Evolutionary conservation across 2,329 filamentous ascomycete genomes (phyloP).

Genomic region (Phialocephala sp.): DNA sequence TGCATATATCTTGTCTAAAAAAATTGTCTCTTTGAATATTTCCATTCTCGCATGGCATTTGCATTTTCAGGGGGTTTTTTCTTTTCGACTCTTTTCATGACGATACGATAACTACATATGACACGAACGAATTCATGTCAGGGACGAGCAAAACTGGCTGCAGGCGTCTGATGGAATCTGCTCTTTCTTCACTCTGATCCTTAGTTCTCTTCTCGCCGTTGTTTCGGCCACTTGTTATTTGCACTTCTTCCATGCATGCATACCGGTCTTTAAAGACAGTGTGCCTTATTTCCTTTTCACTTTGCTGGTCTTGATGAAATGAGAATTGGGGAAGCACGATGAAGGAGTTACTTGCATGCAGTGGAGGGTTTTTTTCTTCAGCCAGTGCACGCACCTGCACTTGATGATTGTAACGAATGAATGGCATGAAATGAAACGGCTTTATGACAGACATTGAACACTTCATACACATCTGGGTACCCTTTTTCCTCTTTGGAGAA

Average conservation of each 20-base stretch:
- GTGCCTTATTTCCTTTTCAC: conserved; percentile 6
- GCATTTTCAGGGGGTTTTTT: neutral
- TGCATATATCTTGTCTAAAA: conserved; percentile 9
- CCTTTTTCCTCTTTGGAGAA: neutral
- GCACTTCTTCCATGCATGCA: neutral
- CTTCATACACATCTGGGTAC: neutral
- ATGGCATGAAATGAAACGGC: neutral
- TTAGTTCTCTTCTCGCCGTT: neutral
- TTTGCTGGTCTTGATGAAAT: neutral
- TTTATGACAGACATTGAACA: neutral
- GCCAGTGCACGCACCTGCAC: neutral
- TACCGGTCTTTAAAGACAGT: conserved; percentile 4
- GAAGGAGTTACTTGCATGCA: neutral
- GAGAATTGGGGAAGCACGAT: neutral
- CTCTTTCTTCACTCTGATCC: neutral
- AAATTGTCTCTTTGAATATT: neutral
- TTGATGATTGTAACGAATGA: conserved; percentile 1
- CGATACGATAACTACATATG: conserved; percentile 5
- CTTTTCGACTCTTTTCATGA: neutral
- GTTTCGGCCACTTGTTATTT: neutral
- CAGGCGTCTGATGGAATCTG: neutral
- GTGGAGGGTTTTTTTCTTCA: neutral
- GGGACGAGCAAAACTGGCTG: conserved; percentile 10
- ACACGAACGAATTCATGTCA: conserved; percentile 1
- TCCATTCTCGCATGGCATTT: conserved; percentile 1